A percentile compares a stretch with the other conserved stretches of the same genome.
Conservation (phyloP, 495 filamentous ascomycete species). For the Penicillium chermesinum region DNA sequence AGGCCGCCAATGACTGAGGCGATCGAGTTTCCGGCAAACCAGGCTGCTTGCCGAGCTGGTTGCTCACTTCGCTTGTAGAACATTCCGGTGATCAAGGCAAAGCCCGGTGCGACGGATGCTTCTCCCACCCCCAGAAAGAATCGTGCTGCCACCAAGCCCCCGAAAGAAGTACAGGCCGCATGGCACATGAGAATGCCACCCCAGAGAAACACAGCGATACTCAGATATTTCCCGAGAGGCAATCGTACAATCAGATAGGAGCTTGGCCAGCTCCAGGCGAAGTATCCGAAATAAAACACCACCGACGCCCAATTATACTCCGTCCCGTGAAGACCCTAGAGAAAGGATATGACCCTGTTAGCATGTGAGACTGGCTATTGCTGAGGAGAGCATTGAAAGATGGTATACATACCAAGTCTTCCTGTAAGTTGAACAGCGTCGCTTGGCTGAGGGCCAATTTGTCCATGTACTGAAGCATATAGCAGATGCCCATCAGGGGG, state of each 20-base stretch:
- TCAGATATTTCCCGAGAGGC: conserved; percentile 47
- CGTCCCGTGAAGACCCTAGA: conserved; percentile 30
- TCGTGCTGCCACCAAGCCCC: conserved; percentile 43
- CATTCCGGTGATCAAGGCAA: conserved; percentile 54
- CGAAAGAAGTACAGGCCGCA: conserved; percentile 46
- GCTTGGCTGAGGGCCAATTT: conserved; percentile 54
- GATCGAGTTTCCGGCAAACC: conserved; percentile 49
- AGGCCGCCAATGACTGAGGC: conserved; percentile 45
- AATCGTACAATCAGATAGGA: conserved; percentile 47
- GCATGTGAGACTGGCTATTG: background rate
- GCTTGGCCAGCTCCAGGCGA: conserved; percentile 47
- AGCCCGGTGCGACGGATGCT: conserved; percentile 52
- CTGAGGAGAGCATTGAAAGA: background rate
- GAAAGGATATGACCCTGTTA: background rate
- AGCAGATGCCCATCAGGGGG: conserved; percentile 44
- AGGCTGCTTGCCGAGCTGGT: conserved; percentile 48
- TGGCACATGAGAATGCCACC: conserved; percentile 30
- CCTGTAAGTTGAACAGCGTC: conserved; percentile 42
- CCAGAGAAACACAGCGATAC: conserved; percentile 30
- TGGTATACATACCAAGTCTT: conserved; percentile 31
- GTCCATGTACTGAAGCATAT: conserved; percentile 54
- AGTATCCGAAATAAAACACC: conserved; percentile 49
- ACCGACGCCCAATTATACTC: conserved; percentile 46
- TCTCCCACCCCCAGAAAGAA: conserved; percentile 54
- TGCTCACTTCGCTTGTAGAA: conserved; percentile 52